Evolutionary conservation across 2,329 filamentous ascomycete genomes (phyloP).

Genomic region (Rhynchosporium secalis): DNA sequence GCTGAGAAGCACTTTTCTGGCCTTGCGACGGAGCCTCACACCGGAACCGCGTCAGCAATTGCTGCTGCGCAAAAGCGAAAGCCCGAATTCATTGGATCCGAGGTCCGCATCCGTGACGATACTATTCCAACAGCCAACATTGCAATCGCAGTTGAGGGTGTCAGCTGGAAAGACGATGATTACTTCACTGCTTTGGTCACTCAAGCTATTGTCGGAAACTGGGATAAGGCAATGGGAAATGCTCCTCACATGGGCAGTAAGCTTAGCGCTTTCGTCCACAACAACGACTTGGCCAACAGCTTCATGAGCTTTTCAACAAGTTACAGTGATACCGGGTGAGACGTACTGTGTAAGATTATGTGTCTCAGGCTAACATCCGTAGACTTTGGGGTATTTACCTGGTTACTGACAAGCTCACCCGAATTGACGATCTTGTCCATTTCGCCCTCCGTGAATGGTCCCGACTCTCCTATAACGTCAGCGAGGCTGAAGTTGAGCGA

Average conservation of each 20-base stretch:
- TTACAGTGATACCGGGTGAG: slow-evolving; percentile 98
- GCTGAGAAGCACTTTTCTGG: slow-evolving; percentile 92
- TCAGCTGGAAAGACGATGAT: slow-evolving; percentile 98
- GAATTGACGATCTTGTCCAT: slow-evolving; percentile 93
- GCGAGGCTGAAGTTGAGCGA: slow-evolving; percentile 89
- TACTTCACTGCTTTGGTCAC: slow-evolving; percentile 98
- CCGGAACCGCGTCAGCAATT: slow-evolving; percentile 68
- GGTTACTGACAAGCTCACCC: slow-evolving; percentile 83
- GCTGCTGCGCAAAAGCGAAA: slow-evolving; percentile 73
- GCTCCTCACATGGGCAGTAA: slow-evolving; percentile 97
- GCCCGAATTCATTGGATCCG: slow-evolving; percentile 95
- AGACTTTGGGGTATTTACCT: slow-evolving; percentile 99
- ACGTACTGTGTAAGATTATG: slow-evolving; percentile 19
- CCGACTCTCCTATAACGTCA: slow-evolving; percentile 85
- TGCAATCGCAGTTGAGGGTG: slow-evolving; percentile 97
- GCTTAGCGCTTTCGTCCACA: slow-evolving; percentile 91
- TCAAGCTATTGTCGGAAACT: slow-evolving; percentile 99
- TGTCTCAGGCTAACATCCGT: slow-evolving; percentile 40
- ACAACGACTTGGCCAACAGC: slow-evolving; percentile 96
- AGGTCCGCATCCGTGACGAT: slow-evolving; percentile 93
- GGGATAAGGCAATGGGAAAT: slow-evolving; percentile 98
- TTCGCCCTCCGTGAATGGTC: slow-evolving; percentile 99
- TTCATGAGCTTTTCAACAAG: slow-evolving; percentile 99
- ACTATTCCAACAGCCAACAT: slow-evolving; percentile 96
- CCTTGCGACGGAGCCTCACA: slow-evolving; percentile 74